Percentiles rank a stretch among this genome's conserved stretches.
Evolutionary conservation across 257 asterid genomes (phyloP).

Genomic region (Solanum lignicaule): DNA sequence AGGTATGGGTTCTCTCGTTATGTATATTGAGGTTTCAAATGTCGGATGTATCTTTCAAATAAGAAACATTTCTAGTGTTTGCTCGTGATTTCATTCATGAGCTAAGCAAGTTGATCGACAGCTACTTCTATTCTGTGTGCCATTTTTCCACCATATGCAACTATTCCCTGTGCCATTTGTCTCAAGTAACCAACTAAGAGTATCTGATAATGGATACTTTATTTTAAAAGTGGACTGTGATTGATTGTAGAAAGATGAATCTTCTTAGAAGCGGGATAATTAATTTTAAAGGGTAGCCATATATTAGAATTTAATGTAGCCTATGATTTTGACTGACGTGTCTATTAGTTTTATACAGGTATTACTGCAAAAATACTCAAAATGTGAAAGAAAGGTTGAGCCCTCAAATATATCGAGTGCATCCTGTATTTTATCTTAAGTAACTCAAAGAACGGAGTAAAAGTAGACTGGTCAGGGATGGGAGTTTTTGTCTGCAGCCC

Average conservation of each 20-base stretch:
- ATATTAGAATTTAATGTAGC: background rate
- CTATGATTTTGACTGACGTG: background rate
- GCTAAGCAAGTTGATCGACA: background rate
- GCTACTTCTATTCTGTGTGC: background rate
- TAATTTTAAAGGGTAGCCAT: background rate
- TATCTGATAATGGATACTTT: background rate
- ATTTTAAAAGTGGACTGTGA: background rate
- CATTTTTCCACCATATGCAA: background rate
- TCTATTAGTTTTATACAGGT: background rate
- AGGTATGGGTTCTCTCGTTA: slow-evolving; percentile 24
- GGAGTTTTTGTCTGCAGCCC: background rate
- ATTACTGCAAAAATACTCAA: no score
- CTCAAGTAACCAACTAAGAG: background rate
- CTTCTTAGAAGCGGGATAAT: background rate
- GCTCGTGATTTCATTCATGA: background rate
- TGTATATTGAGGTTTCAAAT: background rate
- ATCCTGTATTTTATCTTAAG: background rate
- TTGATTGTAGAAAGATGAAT: background rate
- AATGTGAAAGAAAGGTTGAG: no score
- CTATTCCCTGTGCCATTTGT: background rate
- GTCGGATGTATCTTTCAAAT: background rate
- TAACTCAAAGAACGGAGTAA: background rate
- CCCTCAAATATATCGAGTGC: no score
- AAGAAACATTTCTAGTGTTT: background rate
- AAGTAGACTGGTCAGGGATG: background rate